phyloP scores from a whole-genome alignment of 495 filamentous ascomycete species.

The Apiosordaria backusii region DNA sequence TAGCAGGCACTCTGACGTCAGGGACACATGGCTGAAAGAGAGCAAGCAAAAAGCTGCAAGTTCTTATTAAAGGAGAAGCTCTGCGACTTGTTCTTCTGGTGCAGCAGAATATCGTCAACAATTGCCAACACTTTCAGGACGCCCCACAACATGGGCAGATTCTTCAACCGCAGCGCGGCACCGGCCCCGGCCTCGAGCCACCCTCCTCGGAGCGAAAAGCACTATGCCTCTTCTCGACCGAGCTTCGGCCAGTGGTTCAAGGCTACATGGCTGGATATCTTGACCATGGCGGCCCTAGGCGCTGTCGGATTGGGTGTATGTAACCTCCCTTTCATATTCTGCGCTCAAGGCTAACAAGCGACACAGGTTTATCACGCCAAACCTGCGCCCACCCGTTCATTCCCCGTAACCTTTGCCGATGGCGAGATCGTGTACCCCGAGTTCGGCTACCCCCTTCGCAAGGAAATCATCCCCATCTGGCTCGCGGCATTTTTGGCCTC shows the following conservation, averaged over 20 bases:
- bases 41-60: too few species aligned
- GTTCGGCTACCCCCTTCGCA: slow-evolving; percentile 59
- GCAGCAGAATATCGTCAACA: background rate
- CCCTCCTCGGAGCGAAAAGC: background rate
- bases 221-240: background rate
- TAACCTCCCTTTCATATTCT: background rate
- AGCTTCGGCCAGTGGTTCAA: slow-evolving; percentile 47
- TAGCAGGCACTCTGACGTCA: background rate
- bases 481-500: slow-evolving; percentile 53
- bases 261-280: slow-evolving; percentile 53
- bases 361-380: slow-evolving; percentile 50
- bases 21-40: background rate
- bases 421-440: slow-evolving; percentile 58
- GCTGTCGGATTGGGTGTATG: slow-evolving; percentile 48
- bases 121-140: background rate
- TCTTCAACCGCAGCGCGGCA: background rate
- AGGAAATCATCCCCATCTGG: slow-evolving; percentile 62
- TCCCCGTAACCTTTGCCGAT: slow-evolving; percentile 39
- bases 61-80: too few species aligned
- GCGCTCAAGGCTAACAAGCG: background rate
- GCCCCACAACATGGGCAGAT: background rate
- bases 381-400: slow-evolving; percentile 48
- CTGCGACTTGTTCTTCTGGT: too few species aligned
- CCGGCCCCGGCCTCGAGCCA: background rate
- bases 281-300: slow-evolving; percentile 57